Evolutionary conservation across 2,329 filamentous ascomycete species (phyloP).

Genomic region (Talaromyces sp.): DNA sequence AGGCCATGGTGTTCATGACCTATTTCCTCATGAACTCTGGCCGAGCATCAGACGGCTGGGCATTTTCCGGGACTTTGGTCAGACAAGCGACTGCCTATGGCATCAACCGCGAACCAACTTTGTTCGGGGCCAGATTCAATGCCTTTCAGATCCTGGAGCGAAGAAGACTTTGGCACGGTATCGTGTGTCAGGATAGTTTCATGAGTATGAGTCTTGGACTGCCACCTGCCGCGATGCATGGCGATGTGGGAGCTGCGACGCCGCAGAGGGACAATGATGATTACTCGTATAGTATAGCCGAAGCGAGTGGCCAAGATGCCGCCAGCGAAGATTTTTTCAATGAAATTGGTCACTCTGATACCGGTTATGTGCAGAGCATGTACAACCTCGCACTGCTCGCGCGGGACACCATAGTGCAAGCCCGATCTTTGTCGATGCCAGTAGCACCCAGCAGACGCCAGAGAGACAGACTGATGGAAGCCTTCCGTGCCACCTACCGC

Average conservation of each 20-base stretch:
- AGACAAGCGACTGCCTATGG: slow-evolving; percentile 18
- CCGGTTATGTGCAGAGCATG: slow-evolving; percentile 19
- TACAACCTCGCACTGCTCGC: slow-evolving; percentile 17
- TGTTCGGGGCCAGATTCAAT: slow-evolving; percentile 15
- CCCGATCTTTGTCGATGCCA: slow-evolving; percentile 18
- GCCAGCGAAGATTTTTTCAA: slow-evolving; percentile 14
- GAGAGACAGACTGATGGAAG: slow-evolving; percentile 10
- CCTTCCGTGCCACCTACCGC: slow-evolving; percentile 16
- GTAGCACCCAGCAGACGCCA: slow-evolving; percentile 15
- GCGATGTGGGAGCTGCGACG: slow-evolving; percentile 15
- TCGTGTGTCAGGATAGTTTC: slow-evolving; percentile 19
- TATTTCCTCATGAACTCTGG: slow-evolving; percentile 18
- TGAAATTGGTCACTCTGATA: slow-evolving; percentile 10
- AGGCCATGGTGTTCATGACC: slow-evolving; percentile 19
- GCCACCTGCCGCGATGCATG: slow-evolving; percentile 14
- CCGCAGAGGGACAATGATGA: slow-evolving; percentile 17
- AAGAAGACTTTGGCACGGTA: slow-evolving; percentile 16
- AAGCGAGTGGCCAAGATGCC: slow-evolving; percentile 5
- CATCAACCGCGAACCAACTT: slow-evolving; percentile 17
- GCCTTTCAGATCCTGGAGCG: slow-evolving; percentile 14
- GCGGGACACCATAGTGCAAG: slow-evolving; percentile 16
- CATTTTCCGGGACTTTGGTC: slow-evolving; percentile 17
- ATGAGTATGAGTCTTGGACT: slow-evolving; percentile 19
- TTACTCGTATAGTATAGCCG: slow-evolving; percentile 5
- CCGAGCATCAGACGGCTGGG: slow-evolving; percentile 18